Evolutionary conservation across 352 stramenopile species (phyloP).

Genomic region (Globisporangium emineosum): DNA sequence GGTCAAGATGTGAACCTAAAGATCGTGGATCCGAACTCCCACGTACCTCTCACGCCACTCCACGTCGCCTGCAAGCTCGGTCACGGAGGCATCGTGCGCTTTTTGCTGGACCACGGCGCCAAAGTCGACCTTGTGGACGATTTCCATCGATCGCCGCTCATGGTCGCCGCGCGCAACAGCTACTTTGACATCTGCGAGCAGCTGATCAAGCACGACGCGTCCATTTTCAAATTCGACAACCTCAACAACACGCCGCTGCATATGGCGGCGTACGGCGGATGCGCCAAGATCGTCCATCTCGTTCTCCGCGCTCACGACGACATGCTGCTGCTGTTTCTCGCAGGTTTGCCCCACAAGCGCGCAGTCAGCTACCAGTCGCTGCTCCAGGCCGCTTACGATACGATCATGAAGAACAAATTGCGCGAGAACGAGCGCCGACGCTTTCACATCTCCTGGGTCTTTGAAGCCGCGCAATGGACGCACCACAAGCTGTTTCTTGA

Average conservation of each 20-base stretch:
- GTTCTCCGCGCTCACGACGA: conserved; percentile 53
- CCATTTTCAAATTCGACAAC: conserved; percentile 50
- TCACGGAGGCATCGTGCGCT: conserved; percentile 34
- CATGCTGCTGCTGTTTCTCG: conserved; percentile 41
- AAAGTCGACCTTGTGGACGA: conserved; percentile 41
- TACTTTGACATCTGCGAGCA: conserved; percentile 47
- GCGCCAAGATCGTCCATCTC: conserved; percentile 30
- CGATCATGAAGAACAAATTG: conserved; percentile 55
- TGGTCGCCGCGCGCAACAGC: conserved; percentile 53
- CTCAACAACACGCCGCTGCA: conserved; percentile 70
- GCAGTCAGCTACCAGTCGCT: conserved; percentile 33
- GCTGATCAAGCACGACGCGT: conserved; percentile 38
- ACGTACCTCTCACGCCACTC: conserved; percentile 39
- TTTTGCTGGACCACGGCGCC: conserved; percentile 48
- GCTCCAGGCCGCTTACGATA: conserved; percentile 37
- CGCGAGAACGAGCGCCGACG: conserved; percentile 58
- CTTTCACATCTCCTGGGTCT: conserved; percentile 62
- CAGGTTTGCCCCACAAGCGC: conserved; percentile 28
- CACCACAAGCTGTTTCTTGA: conserved; percentile 32
- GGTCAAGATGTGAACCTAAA: conserved; percentile 58
- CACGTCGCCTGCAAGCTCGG: conserved; percentile 56
- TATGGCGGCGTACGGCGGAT: conserved; percentile 59
- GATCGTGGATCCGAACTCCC: conserved; percentile 32
- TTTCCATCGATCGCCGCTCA: conserved; percentile 54
- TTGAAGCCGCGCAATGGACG: conserved; percentile 47